These are phyloP conservation scores for Hippophae tibetana DNA, from an alignment of 306 rosid species.

Conservation along the genomic window DNA sequence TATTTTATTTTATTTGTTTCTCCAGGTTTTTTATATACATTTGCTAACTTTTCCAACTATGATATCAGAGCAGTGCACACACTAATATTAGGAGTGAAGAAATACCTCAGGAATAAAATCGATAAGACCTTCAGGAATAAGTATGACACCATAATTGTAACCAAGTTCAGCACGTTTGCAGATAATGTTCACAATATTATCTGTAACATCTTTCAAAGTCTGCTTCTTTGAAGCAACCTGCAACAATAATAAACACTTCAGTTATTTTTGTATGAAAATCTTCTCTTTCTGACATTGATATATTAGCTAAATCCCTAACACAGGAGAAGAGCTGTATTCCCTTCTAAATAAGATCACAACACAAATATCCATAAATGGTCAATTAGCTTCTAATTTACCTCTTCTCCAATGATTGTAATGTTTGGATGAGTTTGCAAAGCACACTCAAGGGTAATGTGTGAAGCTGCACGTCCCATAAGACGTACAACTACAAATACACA, in stretches of 20 bases:
- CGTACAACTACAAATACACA: constrained; percentile 59
- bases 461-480: constrained; percentile 98
- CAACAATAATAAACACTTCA: constrained; percentile 7
- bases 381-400: constrained; percentile 33
- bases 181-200: constrained; percentile 62
- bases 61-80: no score
- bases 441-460: constrained; percentile 85
- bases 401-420: constrained; percentile 81
- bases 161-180: constrained; percentile 55
- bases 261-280: not conserved
- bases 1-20: no score
- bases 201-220: constrained; percentile 77
- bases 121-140: constrained; percentile 87
- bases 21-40: no score
- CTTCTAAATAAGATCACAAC: not conserved
- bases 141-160: constrained; percentile 75
- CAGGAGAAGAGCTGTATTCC: not conserved
- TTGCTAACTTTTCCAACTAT: no score
- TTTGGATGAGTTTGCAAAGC: constrained; percentile 89
- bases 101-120: constrained; percentile 93
- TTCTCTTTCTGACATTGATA: not conserved
- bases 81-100: not conserved
- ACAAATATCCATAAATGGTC: not conserved
- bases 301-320: not conserved
- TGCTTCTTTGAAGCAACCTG: constrained; percentile 86